A percentile compares a stretch with the other conserved stretches of the same genome.
phyloP scores from a whole-genome alignment of 1,284 basidiomycete species.

The Heterobasidion irregulare region DNA sequence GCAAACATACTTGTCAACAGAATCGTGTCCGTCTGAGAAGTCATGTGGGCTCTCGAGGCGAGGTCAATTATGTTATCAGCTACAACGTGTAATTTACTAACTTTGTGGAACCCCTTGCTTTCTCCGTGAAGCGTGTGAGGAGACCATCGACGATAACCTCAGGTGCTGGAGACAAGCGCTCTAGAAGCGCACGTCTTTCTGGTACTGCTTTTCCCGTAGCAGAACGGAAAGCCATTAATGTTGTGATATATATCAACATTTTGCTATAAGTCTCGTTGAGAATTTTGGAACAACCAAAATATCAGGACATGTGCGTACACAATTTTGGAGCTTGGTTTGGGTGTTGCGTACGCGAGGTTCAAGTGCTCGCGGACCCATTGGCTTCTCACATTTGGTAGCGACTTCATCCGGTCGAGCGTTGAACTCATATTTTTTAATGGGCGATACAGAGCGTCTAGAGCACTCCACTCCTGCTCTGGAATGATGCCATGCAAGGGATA shows the following conservation, averaged over 20 bases:
- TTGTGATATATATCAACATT: conserved; percentile 71
- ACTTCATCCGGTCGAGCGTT: conserved; percentile 38
- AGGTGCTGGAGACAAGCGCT: conserved; percentile 54
- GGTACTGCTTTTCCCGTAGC: conserved; percentile 28
- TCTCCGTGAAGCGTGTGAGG: conserved; percentile 76
- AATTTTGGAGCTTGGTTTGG: conserved; percentile 45
- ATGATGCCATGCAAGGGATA: conserved; percentile 76
- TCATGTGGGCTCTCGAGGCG: conserved; percentile 48
- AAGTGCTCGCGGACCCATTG: conserved; percentile 65
- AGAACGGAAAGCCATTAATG: conserved; percentile 60
- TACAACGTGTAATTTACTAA: conserved; percentile 16
- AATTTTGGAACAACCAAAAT: not conserved
- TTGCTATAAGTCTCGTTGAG: conserved; percentile 36
- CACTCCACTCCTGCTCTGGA: conserved; percentile 69
- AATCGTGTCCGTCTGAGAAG: conserved; percentile 61
- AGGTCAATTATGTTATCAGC: not conserved
- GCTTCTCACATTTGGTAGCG: conserved; percentile 58
- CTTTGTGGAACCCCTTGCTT: conserved; percentile 51
- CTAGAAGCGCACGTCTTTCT: conserved; percentile 41
- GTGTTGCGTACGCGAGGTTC: conserved; percentile 28
- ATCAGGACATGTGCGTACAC: conserved; percentile 34
- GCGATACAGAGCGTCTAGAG: conserved; percentile 37
- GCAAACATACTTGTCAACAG: conserved; percentile 75
- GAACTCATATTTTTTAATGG: conserved; percentile 43
- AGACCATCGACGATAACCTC: conserved; percentile 65